Evolutionary conservation across 306 rosid species (phyloP).

Genomic region (Cicer judaicum): DNA sequence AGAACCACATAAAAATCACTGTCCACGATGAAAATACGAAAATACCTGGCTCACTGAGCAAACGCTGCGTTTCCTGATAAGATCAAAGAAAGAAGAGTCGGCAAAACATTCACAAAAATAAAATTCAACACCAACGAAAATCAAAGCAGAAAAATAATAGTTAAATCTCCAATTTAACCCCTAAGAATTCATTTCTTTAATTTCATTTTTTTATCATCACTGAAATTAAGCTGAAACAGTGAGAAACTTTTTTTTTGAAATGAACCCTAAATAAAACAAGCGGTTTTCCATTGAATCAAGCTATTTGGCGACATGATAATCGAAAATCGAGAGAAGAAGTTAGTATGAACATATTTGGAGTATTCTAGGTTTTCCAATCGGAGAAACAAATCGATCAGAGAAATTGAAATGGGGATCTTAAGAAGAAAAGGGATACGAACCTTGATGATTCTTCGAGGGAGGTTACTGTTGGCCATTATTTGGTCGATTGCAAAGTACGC

Average conservation of each 20-base stretch:
- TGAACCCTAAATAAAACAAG: conserved; percentile 5
- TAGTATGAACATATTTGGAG: neutral
- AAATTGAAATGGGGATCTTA: conserved; percentile 60
- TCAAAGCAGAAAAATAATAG: neutral
- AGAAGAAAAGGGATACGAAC: conserved; percentile 48
- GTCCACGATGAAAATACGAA: neutral
- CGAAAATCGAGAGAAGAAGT: conserved; percentile 1
- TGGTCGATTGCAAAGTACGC: conserved; percentile 73
- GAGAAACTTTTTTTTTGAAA: neutral
- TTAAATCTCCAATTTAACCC: conserved; percentile 9
- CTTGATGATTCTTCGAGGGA: conserved; percentile 92
- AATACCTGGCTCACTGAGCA: conserved; percentile 95
- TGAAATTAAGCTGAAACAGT: conserved; percentile 25
- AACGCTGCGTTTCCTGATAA: conserved; percentile 94
- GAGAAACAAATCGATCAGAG: conserved; percentile 40
- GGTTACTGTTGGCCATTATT: conserved; percentile 90
- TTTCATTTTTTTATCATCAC: neutral
- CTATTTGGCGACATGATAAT: neutral
- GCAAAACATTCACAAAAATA: conserved; percentile 26
- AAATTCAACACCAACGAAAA: conserved; percentile 34
- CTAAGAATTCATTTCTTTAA: neutral
- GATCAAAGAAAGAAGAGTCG: conserved; percentile 42
- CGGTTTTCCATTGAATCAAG: conserved; percentile 11
- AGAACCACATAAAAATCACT: conserved; percentile 8
- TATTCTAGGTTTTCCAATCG: neutral